Base-by-base conservation (phyloP, 768 basidiomycete genomes). In the Tricholoma furcatifolium region DNA sequence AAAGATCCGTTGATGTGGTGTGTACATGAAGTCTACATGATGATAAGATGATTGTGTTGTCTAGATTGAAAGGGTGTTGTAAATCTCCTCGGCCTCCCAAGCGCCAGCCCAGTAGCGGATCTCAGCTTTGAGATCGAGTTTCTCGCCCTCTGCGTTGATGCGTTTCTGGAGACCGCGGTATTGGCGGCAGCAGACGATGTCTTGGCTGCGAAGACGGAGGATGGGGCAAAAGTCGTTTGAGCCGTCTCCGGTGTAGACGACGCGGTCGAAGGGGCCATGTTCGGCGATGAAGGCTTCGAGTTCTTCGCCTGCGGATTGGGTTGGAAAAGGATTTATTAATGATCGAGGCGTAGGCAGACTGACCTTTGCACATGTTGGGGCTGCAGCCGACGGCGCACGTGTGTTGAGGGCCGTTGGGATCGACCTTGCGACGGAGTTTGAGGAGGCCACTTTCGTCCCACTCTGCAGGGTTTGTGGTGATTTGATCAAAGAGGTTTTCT, bases 361-460 rank as follows among this genome's bases (percentile, higher is more conserved):
- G 17, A 85, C 92, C 93, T 76, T 99, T 99, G 78, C 97, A 99
- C 95, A 99, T 97, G 75, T 99, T 98, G 12, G 87, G 82, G 51
- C 86, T 85, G 74, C 97, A 99, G 6, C 96, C 96, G 47, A 96
- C 79, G 40, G 74, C 74, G 71, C 97, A 99, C 6, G 63, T 65
- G 67, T 98, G 97, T 54, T 93, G 93, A 1, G 84, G 84, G 1
- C 83, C 90, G 18, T 72, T 60, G 10, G 91, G 90, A 54, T 87
- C 87, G 39, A 98, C 75, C 40, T 88, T 79, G 12, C 95, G 80
- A 27, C 81, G 78, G 43, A 99, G 71, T 51, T 85, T 82, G 50
- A 98, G 83, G 6, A 89, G 74, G 32, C 89, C 84, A 7, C 79
- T 77, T 1, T 70, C 64, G 27, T 84, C 79, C 85, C 93, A 98